Base-by-base conservation (phyloP, 139 green algal species). In the Zygnema cylindricum region DNA sequence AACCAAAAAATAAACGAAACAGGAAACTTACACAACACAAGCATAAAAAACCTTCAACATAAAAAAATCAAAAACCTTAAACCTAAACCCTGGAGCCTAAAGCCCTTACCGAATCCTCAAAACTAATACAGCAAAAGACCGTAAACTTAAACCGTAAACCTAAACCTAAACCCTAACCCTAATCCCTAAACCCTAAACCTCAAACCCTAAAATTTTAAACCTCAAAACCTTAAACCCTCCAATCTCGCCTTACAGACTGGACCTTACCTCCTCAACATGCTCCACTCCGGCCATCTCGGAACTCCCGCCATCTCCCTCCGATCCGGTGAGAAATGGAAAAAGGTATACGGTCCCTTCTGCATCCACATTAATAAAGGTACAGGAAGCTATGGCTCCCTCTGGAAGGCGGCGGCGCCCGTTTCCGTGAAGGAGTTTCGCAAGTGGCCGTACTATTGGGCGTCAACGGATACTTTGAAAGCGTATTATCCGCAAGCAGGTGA, bases 281-380 rank as follows among this genome's bases (percentile, higher is more conserved):
- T 87, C 3, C 81, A 87, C 23, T 87, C 81, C 2, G 30, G 30
- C 16, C 81, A 87, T n/a, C 33, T 87, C 22, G 81, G 81, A 41
- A 87, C 81, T 33, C 81, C 81, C 7, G 32, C 43, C 16, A 40
- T 87, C 2, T 78, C n/a, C 16, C 23, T 87, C 21, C 2, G n/a
- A 69, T 3, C 63, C 3, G 30, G 30, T 35, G 3, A 3, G 21
- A 36, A 63, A 2, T 87, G 81, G 81, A 85, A 41, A 36, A 87
- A 87, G 81, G 35, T 40, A 69, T 87, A 86, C 87, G 81, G 81
- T 30, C 81, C 81, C 23, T 87, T 87, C 30, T 87, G 82, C 54
- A 42, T 87, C 16, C 35, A 87, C 23, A 33, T 87, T 2, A 87
- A 87, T 7, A 63, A 87, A 69, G 63, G 55, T 21, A 36, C 2